These are phyloP conservation scores for Sporothrix sp. DNA, from an alignment of 2,329 filamentous ascomycete genomes.

Conservation along the genomic window DNA sequence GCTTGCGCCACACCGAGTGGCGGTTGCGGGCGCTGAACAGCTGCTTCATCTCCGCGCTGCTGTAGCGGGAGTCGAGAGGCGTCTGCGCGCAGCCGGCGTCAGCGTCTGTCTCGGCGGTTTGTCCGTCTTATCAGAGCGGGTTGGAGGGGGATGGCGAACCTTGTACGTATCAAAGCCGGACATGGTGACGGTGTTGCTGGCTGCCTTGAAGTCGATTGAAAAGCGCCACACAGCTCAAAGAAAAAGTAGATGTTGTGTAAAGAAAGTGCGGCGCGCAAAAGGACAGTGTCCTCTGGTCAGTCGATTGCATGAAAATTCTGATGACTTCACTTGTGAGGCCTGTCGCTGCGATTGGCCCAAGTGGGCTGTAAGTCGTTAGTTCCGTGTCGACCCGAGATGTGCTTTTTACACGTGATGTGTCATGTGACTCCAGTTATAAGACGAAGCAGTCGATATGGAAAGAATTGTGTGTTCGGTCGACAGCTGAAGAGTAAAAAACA, in stretches of 20 bases:
- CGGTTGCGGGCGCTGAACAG: constrained; percentile 72
- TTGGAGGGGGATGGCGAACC: background rate
- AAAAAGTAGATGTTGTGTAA: background rate
- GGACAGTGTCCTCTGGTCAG: too few species aligned
- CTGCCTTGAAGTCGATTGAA: background rate
- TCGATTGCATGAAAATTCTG: background rate
- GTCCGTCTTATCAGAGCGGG: background rate
- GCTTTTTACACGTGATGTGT: too few species aligned
- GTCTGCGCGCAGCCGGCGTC: constrained; percentile 37
- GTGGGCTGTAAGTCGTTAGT: too few species aligned
- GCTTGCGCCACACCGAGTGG: constrained; percentile 68
- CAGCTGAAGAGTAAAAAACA: too few species aligned
- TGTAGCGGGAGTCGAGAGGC: constrained; percentile 62
- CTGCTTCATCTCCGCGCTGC: constrained; percentile 62
- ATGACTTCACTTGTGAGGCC: constrained; percentile 3
- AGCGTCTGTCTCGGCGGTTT: too few species aligned
- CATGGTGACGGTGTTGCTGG: constrained; percentile 3
- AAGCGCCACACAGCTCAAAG: background rate
- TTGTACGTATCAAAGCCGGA: constrained; percentile 17
- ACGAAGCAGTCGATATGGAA: too few species aligned
- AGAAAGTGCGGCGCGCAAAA: too few species aligned
- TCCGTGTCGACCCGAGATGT: too few species aligned
- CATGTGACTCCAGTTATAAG: too few species aligned
- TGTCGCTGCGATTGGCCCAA: background rate
- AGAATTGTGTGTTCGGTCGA: too few species aligned